These are phyloP conservation scores for Fusarium tjaetaba DNA, from an alignment of 2,329 filamentous ascomycete genomes.

Conservation along the genomic window DNA sequence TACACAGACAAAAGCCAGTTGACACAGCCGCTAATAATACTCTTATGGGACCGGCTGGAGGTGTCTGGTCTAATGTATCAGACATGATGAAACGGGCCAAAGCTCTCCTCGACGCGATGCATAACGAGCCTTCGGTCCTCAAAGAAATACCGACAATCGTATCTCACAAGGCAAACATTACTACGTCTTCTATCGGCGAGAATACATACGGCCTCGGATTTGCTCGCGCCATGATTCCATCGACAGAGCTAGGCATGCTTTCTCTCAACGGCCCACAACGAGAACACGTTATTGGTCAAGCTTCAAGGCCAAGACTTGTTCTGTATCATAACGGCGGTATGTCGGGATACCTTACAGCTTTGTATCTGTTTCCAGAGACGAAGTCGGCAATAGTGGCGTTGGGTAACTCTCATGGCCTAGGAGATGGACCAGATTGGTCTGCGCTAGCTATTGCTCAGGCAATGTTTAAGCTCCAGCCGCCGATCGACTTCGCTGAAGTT, in stretches of 20 bases:
- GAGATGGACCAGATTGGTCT: background rate
- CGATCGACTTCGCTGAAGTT: background rate
- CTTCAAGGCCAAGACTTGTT: rapidly evolving
- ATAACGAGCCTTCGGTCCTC: rapidly evolving
- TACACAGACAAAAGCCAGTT: background rate
- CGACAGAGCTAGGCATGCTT: background rate
- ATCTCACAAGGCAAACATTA: background rate
- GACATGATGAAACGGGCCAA: background rate
- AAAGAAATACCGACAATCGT: background rate
- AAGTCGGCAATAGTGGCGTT: background rate
- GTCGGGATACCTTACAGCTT: background rate
- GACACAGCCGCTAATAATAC: background rate
- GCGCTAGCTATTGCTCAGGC: background rate
- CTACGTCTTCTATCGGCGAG: background rate
- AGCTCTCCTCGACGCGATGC: background rate
- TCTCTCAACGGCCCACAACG: background rate
- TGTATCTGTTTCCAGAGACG: background rate
- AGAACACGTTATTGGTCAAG: background rate
- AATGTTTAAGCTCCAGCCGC: background rate
- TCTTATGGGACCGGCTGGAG: background rate
- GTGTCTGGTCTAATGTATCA: background rate
- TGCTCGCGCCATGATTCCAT: background rate
- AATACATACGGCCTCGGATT: background rate
- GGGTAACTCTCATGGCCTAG: background rate
- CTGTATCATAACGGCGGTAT: background rate